Evolutionary conservation across 305 asterid species (phyloP), one percentile per base, ranked within the genome.

Genomic region (Ruellia speciosa): DNA sequence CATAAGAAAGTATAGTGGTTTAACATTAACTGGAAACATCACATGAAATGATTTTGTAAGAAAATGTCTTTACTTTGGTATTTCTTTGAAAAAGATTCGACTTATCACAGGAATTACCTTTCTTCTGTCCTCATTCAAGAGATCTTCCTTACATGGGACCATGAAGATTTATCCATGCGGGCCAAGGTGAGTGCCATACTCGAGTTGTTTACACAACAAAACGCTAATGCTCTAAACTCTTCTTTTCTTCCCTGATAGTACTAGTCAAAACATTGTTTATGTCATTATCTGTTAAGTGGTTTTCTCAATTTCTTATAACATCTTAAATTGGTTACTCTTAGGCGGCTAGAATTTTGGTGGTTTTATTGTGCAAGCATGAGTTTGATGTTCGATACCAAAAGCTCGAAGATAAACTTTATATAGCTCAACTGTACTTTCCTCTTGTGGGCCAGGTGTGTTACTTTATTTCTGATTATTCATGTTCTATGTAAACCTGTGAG

Each of bases 111-210:
- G 85, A 88, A 92, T 74, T 92, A 86, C 73, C 93, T 92, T 60
- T 82, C 99, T 24, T 86, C 99, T 58, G 81, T 92, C 70, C 88
- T 92, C 47, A 84, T 92, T 60, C 99, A 92, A 86, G 99, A 92
- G 80, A 87, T 88, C 73, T 92, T 92, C 77, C 95, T 92, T 61
- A 86, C 99, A 35, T 92, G 96, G 99, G 99, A 92, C 76, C 99
- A 92, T 40, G 99, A 92, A 72, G 99, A 88, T 79, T 68, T 86
- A 66, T 69, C 96, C 18, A 87, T 88, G 97, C 86, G 99, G 58
- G 83, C 88, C 64, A 92, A 92, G 86, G 99, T 88, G 79, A 75
- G 84, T 69, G 49, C 69, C 34, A 24, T 56, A 12, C 59, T 50
- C 3, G 31, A 55, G 62, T 55, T 56, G 37, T 49, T 58, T 62